Evolutionary conservation across 176 grass and related monocot genomes (phyloP).

Genomic region (Musa itinerans): DNA sequence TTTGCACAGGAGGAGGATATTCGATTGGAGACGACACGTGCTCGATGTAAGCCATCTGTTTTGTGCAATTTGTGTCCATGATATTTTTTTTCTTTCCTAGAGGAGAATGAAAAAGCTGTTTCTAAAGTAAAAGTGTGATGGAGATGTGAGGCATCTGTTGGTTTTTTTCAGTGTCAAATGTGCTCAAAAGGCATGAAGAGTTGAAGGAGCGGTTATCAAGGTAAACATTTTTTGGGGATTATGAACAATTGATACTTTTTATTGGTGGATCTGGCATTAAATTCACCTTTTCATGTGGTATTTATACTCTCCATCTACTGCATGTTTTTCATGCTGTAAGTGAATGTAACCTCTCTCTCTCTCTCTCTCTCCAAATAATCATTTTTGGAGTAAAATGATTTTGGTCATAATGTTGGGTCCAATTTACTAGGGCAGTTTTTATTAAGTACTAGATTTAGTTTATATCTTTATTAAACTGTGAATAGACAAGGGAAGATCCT

Average conservation of each 20-base stretch:
- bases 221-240: constrained; percentile 10
- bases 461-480: too few relatives aligned
- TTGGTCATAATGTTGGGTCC: too few relatives aligned
- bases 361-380: too few relatives aligned
- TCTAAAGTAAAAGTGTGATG: neutral
- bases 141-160: constrained; percentile 5
- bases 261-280: neutral
- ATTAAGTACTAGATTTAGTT: too few relatives aligned
- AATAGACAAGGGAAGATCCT: too few relatives aligned
- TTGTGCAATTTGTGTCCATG: neutral
- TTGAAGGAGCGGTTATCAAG: constrained; percentile 61
- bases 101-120: neutral
- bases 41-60: constrained; percentile 35
- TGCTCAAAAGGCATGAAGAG: constrained; percentile 64
- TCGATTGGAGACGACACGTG: constrained; percentile 47
- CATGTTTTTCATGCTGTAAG: neutral
- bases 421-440: too few relatives aligned
- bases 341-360: neutral
- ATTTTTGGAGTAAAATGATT: too few relatives aligned
- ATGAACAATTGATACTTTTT: neutral
- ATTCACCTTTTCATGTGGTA: neutral
- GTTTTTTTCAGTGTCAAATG: constrained; percentile 36
- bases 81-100: neutral
- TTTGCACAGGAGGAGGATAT: constrained; percentile 51
- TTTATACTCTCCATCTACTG: neutral